Evolutionary conservation across 139 green algal genomes (phyloP).

Genomic region (Closterium sp.): DNA sequence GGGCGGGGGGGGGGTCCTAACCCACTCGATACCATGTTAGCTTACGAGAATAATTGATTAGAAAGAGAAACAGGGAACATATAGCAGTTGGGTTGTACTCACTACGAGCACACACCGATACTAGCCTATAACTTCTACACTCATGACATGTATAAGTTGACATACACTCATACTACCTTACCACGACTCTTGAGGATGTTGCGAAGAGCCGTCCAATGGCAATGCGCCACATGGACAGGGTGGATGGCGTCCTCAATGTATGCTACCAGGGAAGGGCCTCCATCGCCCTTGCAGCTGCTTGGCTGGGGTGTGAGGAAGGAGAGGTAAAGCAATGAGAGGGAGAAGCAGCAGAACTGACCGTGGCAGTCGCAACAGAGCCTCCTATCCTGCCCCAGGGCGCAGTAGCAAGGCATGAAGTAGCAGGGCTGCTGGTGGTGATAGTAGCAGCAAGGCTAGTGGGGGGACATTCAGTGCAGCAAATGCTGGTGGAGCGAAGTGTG

Average conservation of each 20-base stretch:
- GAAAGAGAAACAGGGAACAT: no score
- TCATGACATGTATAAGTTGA: no score
- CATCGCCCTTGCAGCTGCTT: background rate
- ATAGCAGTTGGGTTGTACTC: no score
- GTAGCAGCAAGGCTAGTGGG: background rate
- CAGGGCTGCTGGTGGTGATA: background rate
- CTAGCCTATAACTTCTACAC: no score
- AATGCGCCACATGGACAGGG: background rate
- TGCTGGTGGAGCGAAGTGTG: background rate
- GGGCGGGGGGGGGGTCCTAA: no score
- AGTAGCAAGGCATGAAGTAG: background rate
- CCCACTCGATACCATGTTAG: no score
- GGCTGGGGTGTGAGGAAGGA: background rate
- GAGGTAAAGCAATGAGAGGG: background rate
- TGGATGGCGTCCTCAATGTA: background rate
- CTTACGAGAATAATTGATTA: no score
- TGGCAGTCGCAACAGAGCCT: background rate
- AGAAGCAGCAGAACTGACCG: no score
- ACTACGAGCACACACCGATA: no score
- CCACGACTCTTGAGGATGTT: background rate
- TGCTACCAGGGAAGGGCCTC: background rate
- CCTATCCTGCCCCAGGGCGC: background rate
- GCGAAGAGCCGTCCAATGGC: background rate
- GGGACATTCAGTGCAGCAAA: background rate
- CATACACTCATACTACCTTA: no score